Base-by-base conservation (phyloP, 768 basidiomycete genomes). In the Hygrocybe punicea region DNA sequence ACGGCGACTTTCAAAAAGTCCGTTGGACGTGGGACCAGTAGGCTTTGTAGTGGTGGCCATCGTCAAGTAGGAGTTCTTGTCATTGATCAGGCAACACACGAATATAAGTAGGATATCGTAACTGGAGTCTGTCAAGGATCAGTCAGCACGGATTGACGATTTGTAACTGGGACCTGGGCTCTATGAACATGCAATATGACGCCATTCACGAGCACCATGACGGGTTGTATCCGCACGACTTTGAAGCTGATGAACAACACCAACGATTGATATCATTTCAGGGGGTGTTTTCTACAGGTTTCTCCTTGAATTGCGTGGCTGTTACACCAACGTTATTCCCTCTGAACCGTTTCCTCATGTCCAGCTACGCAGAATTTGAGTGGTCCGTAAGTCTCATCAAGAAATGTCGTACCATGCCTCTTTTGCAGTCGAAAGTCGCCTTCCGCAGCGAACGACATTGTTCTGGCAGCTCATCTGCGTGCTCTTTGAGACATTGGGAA, bases 351-450 rank as follows among this genome's bases (percentile, higher is more conserved):
- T 89, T 91, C 54, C 90, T 79, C 89, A 92, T 92, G 66, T 92
- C 89, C 63, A 92, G 72, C 89, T 92, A 23, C 21, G 23, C 45
- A 16, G 5, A 40, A 24, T 8, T 36, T 21, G 34, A 13, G 51
- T n/a, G 24, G 37, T 21, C 25, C 36, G 1, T 53, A 45, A 14
- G 48, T 23, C 53, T 13, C 0, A 11, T 5, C 49, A 23, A 23
- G 2, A 40, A 49, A 50, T 58, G 21, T 76, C 84, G 57, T 57
- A 92, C 91, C 89, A 92, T 89, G 42, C 87, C 90, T 57, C 91
- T 80, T 71, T 96, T 96, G 75, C 93, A 96, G 62, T 95, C 91
- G 63, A 89, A 93, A 1, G 89, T 85, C 10, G 91, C 90, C 70
- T 84, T 85, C 51, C 93, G 80, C 54, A 96, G 73, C 24, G 84